Conservation (phyloP, 1,284 basidiomycete genomes). For the Tetrapyrgos nigripes region DNA sequence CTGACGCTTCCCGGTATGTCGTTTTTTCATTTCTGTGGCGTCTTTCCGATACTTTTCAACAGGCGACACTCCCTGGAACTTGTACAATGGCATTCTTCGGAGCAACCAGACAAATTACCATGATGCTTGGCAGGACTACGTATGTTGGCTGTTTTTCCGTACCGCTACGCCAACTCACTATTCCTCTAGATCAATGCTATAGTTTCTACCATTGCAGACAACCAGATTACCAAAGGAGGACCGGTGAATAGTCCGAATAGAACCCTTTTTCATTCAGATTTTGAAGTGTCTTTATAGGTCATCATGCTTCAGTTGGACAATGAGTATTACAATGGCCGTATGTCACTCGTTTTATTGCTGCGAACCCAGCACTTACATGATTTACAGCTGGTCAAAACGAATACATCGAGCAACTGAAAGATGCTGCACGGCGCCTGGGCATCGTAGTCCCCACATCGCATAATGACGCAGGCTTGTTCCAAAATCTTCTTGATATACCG, state of each 20-base stretch:
- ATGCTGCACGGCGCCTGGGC: background rate
- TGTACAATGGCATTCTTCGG: constrained; percentile 67
- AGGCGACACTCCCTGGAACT: constrained; percentile 69
- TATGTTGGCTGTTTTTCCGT: constrained; percentile 33
- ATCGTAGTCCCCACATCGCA: constrained; percentile 5
- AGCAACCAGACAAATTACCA: constrained; percentile 68
- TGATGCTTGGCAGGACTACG: constrained; percentile 60
- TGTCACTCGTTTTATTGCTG: background rate
- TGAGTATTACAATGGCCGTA: background rate
- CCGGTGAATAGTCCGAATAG: constrained; percentile 54
- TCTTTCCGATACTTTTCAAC: background rate
- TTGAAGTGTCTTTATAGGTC: background rate
- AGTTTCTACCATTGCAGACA: constrained; percentile 46
- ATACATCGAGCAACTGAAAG: constrained; percentile 5
- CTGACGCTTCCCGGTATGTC: background rate
- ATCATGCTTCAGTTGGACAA: background rate
- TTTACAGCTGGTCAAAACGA: background rate
- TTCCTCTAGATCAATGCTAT: background rate
- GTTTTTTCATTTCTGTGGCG: background rate
- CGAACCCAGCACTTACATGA: background rate
- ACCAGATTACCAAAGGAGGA: constrained; percentile 61
- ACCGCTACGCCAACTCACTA: background rate
- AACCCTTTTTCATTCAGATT: background rate
- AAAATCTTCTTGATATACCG: background rate
- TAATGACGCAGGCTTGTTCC: constrained; percentile 6